These are phyloP conservation scores for Cardamine chenopodiifolia DNA, from an alignment of 345 rosid genomes.

Conservation along the genomic window DNA sequence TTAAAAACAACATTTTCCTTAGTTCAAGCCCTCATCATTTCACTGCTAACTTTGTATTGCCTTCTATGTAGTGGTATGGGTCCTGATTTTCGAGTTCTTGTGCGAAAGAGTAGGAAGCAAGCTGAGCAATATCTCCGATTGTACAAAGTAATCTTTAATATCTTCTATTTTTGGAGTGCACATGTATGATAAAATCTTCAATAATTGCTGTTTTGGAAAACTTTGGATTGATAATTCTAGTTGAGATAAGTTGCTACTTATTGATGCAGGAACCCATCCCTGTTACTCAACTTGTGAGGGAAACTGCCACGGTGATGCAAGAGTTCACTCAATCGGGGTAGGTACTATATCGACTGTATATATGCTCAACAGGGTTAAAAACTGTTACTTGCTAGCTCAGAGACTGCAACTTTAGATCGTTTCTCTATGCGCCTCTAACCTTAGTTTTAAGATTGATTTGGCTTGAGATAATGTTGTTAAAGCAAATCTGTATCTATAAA, in stretches of 20 bases:
- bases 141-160: constrained; percentile 57
- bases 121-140: constrained; percentile 79
- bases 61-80: constrained; percentile 84
- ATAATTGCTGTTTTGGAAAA: constrained; percentile 13
- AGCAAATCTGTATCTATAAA: not conserved
- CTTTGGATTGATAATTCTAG: not conserved
- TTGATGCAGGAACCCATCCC: constrained; percentile 85
- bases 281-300: constrained; percentile 94
- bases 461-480: not conserved
- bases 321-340: constrained; percentile 99
- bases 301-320: constrained; percentile 98
- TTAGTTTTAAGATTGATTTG: not conserved
- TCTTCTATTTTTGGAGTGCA: not conserved
- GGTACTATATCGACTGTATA: not conserved
- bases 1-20: not conserved
- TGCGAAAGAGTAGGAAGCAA: constrained; percentile 95
- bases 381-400: not conserved
- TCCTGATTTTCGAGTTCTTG: constrained; percentile 92
- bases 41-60: constrained; percentile 13
- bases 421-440: not conserved
- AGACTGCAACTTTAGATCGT: constrained; percentile 8
- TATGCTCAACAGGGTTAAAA: not conserved
- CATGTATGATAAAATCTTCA: not conserved
- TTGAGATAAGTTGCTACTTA: not conserved
- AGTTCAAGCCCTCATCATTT: not conserved